Evolutionary conservation across 2,329 filamentous ascomycete genomes (phyloP), one percentile per base, ranked within the genome.

Genomic region (Pestalotiopsis sp.): DNA sequence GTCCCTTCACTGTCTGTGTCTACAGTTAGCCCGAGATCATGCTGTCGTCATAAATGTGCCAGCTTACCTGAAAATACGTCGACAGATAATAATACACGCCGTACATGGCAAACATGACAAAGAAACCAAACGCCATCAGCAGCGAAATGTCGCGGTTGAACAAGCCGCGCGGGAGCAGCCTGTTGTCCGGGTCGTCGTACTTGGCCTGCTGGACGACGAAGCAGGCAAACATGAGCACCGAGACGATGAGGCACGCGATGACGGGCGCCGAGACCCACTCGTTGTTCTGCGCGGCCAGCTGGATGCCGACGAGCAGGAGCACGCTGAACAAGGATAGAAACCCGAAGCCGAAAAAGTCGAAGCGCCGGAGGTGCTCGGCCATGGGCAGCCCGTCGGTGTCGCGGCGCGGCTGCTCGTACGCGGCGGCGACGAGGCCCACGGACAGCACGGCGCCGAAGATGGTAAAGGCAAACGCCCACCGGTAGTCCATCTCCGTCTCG

Each of bases 101-200:
- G 12, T 66, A 69, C 67, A 69, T 69, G 31, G 67, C 67, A 60
- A 69, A 69, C 67, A 67, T 69, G 2, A 63, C 55, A 31, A 67
- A 69, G 38, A 69, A 69, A 1, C 67, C 67, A 41, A 69, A 69
- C 11, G 64, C 67, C 13, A 69, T 59, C 5, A 69, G 64, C 7
- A 69, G 31, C 17, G 67, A 66, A 11, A 69, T 52, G 14, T 69
- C 67, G 31, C 67, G 57, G 20, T 41, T 63, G 36, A 69, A 64
- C 17, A 67, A 20, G 0, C 64, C 67, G 4, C 59, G 58, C 7
- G 67, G 67, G 11, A 69, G 20, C 9, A 69, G 49, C 20, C 67
- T 45, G 45, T 66, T 36, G 23, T 64, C 64, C 7, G 67, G 67
- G 13, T 67, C 41, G 11, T 41, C 14, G 38, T 69, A 57, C 41